Evolutionary conservation across 345 rosid genomes (phyloP), one percentile per base, ranked within the genome.

Genomic region (Salix purpurea): DNA sequence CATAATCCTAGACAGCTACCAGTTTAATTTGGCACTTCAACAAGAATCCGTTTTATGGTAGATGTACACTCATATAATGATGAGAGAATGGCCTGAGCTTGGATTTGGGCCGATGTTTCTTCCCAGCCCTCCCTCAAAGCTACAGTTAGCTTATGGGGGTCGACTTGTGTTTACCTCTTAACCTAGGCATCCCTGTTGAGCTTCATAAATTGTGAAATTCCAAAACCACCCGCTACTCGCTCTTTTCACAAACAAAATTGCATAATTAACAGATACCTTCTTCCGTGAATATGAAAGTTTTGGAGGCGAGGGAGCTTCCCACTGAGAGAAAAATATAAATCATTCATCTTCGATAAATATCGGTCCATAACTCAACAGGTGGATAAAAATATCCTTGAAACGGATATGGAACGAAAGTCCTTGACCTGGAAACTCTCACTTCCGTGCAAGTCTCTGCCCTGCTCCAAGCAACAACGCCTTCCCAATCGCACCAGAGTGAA

Each of bases 401-500:
- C 67, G 65, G 26, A 52, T 71, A 48, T 12, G 14, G n/a, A 73
- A 69, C 50, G 37, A 11, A 28, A 5, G 44, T 52, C 28, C 21
- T 39, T 34, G 46, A 14, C 24, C 3, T 34, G 65, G 39, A 69
- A 76, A 50, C 56, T 79, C 77, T 94, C 95, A 95, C 81, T 93
- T 84, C 68, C 94, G 90, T 24, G 82, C 92, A 82, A 91, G 58
- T 89, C 98, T 89, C 80, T 86, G 89, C 75, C 94, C 98, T 12
- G 94, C 98, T 77, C 98, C 98, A 34, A 90, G 80, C 34, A 96
- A 70, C 82, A 96, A 76, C 21, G 84, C 91, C 87, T 88, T 93
- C 79, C 97, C 97, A 61, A 93, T 76, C 58, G 78, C 79, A 42
- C 97, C 97, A 0, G 92, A 68, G 60, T 82, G 96, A 74, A 96